phyloP scores from a whole-genome alignment of 257 asterid genomes.

The Solanum appendiculatum region DNA sequence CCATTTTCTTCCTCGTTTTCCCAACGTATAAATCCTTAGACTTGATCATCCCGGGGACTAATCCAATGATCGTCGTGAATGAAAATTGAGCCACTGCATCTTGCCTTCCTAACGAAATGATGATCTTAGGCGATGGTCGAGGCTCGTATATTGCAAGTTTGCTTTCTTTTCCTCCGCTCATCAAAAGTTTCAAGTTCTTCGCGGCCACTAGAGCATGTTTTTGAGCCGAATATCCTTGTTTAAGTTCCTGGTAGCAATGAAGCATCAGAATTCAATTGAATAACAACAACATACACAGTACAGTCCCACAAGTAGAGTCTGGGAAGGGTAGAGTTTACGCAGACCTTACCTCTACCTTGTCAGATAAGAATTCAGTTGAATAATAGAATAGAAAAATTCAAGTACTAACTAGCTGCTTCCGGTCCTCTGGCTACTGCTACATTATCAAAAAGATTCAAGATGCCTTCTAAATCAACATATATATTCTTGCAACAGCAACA shows the following conservation, averaged over 20 bases:
- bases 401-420: too few species aligned
- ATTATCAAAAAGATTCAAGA: background rate
- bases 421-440: too few species aligned
- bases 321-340: too few species aligned
- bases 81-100: constrained; percentile 79
- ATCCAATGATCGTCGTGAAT: constrained; percentile 57
- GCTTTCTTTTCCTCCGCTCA: too few species aligned
- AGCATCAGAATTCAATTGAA: background rate
- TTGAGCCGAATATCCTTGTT: constrained; percentile 71
- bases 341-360: too few species aligned
- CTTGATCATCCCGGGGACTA: constrained; percentile 74
- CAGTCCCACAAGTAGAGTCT: too few species aligned
- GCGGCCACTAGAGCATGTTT: constrained; percentile 57
- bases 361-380: background rate
- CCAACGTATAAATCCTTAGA: constrained; percentile 78
- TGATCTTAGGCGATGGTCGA: constrained; percentile 18
- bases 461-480: too few species aligned
- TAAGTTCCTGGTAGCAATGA: constrained; percentile 36
- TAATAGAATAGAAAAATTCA: background rate
- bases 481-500: background rate
- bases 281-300: too few species aligned
- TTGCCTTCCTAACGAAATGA: constrained; percentile 31
- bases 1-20: constrained; percentile 60
- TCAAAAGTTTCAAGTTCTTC: too few species aligned
- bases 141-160: constrained; percentile 64